Evolutionary conservation across 495 filamentous ascomycete species (phyloP), one percentile per base, ranked within the genome.

Genomic region (Saxophila tyrrhenica): DNA sequence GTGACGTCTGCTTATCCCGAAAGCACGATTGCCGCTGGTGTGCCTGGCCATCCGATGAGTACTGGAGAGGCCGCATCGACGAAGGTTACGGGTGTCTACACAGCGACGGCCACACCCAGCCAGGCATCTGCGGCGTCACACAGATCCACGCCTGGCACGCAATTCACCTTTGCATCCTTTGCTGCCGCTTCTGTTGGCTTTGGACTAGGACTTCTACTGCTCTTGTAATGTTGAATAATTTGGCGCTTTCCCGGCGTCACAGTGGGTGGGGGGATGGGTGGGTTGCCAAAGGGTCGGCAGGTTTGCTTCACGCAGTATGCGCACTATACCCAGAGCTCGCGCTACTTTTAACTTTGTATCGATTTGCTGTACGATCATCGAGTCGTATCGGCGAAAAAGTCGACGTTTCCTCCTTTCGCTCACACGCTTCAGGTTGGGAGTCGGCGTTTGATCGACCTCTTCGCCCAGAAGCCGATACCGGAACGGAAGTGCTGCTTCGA

Each of bases 61-160:
- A 39, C 48, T 50, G 22, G 24, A 41, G 46, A 23, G 44, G 55
- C 48, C 25, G 41, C 25, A 15, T 49, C 39, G 7, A 51, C 49
- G 9, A 46, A 44, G 5, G 41, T 65, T 39, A 70, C 66, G 23
- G 69, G 69, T 13, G 68, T 69, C 19, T 71, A 67, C 52, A 63
- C 66, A 0, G 69, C 69, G 5, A 71, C 66, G 16, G 59, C 52
- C 39, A 65, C 67, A 22, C 62, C 67, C 32, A 65, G 10, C 54
- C 57, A 17, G 39, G 21, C 1, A 44, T 2, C 21, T 23, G 62
- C 52, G n/a, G 59, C 60, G 8, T 45, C 55, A 1, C 32, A 21
- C 15, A 46, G 17, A 7, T 11, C 19, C 3, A 21, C 39, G 45
- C 22, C 41, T 19, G n/a, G 7, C 19, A 1, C 29, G 1, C 9